Conservation (phyloP, 2,329 filamentous ascomycete species). For the Pyricularia sp. region DNA sequence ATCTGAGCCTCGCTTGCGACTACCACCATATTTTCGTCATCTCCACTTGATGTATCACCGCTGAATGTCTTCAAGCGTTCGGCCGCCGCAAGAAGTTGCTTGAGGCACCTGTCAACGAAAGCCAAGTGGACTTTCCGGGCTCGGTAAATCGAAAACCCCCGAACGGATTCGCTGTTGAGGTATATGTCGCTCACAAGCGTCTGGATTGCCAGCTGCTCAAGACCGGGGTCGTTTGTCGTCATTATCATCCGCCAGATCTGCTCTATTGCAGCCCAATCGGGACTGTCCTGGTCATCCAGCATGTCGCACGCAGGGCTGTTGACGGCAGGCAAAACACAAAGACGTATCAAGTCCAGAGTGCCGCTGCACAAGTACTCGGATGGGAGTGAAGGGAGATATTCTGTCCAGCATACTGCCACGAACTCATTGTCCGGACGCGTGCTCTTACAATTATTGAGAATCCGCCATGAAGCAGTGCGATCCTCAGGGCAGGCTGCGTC, state of each 20-base stretch:
- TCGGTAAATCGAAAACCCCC: constrained; percentile 36
- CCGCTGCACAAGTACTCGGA: constrained; percentile 50
- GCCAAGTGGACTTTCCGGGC: constrained; percentile 54
- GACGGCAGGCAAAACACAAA: constrained; percentile 36
- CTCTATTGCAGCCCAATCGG: constrained; percentile 49
- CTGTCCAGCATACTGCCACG: constrained; percentile 39
- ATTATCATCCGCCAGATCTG: constrained; percentile 79
- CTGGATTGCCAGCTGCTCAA: constrained; percentile 59
- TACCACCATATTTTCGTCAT: constrained; percentile 44
- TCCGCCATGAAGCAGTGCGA: constrained; percentile 59
- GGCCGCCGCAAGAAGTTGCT: constrained; percentile 58
- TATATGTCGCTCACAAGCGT: constrained; percentile 66
- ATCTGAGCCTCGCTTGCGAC: constrained; percentile 37
- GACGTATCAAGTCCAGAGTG: constrained; percentile 53
- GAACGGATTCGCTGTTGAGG: constrained; percentile 43
- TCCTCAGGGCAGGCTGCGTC: constrained; percentile 49
- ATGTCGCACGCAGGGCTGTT: constrained; percentile 32
- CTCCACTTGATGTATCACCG: constrained; percentile 30
- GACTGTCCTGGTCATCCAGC: constrained; percentile 35
- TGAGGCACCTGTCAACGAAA: constrained; percentile 65
- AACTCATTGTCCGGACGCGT: constrained; percentile 46
- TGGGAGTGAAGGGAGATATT: constrained; percentile 48
- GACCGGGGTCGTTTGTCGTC: constrained; percentile 51
- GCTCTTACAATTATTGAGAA: constrained; percentile 37
- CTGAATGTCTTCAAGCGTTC: constrained; percentile 40